Evolutionary conservation across 768 basidiomycete species (phyloP).

Genomic region (Inosperma sp.): DNA sequence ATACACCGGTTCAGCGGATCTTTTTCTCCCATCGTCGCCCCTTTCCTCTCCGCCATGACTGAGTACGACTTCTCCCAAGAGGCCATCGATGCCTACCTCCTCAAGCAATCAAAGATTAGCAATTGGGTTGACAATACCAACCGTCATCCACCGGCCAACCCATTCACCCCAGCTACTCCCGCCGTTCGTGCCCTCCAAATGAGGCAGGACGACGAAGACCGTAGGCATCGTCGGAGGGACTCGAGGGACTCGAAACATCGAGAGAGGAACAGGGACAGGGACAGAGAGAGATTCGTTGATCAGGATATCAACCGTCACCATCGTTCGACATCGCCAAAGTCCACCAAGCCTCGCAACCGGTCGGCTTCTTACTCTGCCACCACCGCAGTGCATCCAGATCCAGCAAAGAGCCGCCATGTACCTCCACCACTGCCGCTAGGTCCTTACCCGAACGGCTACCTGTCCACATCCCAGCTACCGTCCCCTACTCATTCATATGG

Average conservation of each 20-base stretch:
- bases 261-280: conserved; percentile 14
- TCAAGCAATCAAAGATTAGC: conserved; percentile 44
- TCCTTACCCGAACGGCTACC: conserved; percentile 10
- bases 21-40: conserved; percentile 3
- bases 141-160: conserved; percentile 21
- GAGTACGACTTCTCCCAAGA: conserved; percentile 61
- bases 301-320: not conserved
- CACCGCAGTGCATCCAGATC: conserved; percentile 15
- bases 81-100: conserved; percentile 43
- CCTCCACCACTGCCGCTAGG: conserved; percentile 18
- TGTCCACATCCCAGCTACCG: conserved; percentile 2
- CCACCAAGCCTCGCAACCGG: conserved; percentile 15
- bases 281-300: conserved; percentile 9
- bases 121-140: conserved; percentile 41
- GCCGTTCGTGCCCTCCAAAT: conserved; percentile 18
- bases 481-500: not conserved
- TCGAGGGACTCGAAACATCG: conserved; percentile 8
- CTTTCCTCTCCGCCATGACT: conserved; percentile 37
- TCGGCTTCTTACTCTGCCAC: conserved; percentile 22
- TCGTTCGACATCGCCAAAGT: not conserved
- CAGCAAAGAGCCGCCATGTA: conserved; percentile 15
- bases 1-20: not conserved
- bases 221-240: conserved; percentile 9
- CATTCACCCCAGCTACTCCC: conserved; percentile 32
- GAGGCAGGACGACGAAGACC: conserved; percentile 11